phyloP scores from a whole-genome alignment of 1,139 yeast species.

The Saccharomyces pastorianus region DNA sequence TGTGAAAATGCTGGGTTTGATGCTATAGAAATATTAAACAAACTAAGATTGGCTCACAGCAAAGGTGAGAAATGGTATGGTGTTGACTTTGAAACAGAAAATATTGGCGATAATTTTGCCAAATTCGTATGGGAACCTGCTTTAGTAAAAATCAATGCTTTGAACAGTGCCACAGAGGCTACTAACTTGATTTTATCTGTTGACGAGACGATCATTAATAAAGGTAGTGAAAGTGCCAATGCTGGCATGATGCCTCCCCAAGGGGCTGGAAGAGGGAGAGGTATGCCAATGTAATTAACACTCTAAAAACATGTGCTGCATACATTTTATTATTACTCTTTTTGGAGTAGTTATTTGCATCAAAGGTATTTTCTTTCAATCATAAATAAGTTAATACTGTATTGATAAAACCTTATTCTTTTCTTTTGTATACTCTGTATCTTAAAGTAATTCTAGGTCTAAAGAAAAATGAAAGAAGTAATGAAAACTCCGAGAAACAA shows the following conservation, averaged over 20 bases:
- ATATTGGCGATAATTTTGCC: slow-evolving; percentile 75
- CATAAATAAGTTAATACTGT: slow-evolving; percentile 42
- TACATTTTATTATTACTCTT: slow-evolving; percentile 59
- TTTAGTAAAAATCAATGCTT: slow-evolving; percentile 85
- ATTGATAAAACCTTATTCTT: background rate
- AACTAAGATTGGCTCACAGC: slow-evolving; percentile 87
- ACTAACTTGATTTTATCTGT: slow-evolving; percentile 85
- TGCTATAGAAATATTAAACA: slow-evolving; percentile 84
- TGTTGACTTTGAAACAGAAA: slow-evolving; percentile 78
- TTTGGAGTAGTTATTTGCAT: slow-evolving; percentile 38
- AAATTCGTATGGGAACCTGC: slow-evolving; percentile 97
- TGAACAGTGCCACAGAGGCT: slow-evolving; percentile 95
- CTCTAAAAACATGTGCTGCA: background rate
- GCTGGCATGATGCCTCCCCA: slow-evolving; percentile 43
- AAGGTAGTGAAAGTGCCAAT: slow-evolving; percentile 51
- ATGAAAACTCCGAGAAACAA: background rate
- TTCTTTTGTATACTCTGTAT: background rate
- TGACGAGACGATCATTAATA: slow-evolving; percentile 89
- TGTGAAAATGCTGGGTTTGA: slow-evolving; percentile 98
- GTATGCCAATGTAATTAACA: slow-evolving; percentile 38
- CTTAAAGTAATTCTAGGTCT: background rate
- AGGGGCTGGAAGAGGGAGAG: slow-evolving; percentile 56
- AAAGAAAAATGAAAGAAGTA: background rate
- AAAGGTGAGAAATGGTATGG: slow-evolving; percentile 91
- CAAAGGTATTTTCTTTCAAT: slow-evolving; percentile 61